Evolutionary conservation across 2,329 filamentous ascomycete species (phyloP), one percentile per base, ranked within the genome.

Genomic region (Penicillium sp.): DNA sequence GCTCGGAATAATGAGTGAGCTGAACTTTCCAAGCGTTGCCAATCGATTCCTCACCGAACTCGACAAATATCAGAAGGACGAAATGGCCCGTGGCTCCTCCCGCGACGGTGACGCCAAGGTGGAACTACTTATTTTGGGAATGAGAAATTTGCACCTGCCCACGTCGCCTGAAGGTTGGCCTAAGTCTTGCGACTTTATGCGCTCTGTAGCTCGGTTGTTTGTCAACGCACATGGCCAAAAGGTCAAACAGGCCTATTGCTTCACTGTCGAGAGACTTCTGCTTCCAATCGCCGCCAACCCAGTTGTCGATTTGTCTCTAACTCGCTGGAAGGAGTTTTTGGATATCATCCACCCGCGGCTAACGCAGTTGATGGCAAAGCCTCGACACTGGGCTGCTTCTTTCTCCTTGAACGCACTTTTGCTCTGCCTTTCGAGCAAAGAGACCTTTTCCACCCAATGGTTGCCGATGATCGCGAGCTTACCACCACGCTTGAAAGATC

Each of bases 181-280:
- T 45, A 85, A 85, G 54, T 89, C 90, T 1, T 97, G 91, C 70
- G 87, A 94, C 48, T 95, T 95, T 58, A 82, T 98, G 72, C 81
- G 85, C 43, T 81, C 84, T 0, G 73, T 98, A 28, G 90, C 88
- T 5, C 86, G 83, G 44, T 79, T 95, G 13, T 97, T 96, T 66
- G 80, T 83, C 46, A 85, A 83, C 58, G 87, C 88, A 4, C 91
- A 96, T 61, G 93, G 93, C 0, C 88, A 88, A 56, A 84, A 83
- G 51, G 84, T 97, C 62, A 98, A 98, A 68, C 86, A 91, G 58
- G 88, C 90, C 0, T 98, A 96, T 64, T 97, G 93, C 65, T 87
- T 95, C 61, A 84, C 95, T 24, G 80, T 98, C 45, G 88, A 95
- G 60, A 86, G 87, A 57, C 76, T 98, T 27, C 73, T 98, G 25